phyloP scores from a whole-genome alignment of 495 filamentous ascomycete genomes.

The Penicillium pancosmium region DNA sequence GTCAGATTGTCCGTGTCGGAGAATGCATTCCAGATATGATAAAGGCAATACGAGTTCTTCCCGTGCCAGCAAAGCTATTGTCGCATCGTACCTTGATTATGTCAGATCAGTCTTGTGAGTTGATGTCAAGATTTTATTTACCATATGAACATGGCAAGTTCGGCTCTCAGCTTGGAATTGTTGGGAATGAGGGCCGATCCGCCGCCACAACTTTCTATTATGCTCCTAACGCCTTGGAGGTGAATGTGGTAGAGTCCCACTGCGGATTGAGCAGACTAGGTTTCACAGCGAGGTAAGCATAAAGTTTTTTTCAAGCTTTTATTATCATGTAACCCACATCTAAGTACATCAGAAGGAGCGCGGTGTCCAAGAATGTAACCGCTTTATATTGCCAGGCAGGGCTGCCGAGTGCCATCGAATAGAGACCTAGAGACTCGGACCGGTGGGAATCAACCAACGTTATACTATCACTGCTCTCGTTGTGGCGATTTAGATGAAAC shows the following conservation, averaged over 20 bases:
- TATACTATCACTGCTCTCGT: background rate
- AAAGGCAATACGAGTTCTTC: conserved; percentile 21
- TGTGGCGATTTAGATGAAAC: background rate
- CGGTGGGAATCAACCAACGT: background rate
- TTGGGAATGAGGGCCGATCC: conserved; percentile 4
- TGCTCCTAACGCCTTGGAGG: background rate
- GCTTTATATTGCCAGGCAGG: background rate
- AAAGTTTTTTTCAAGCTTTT: background rate
- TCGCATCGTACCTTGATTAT: conserved; percentile 16
- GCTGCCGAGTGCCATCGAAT: background rate
- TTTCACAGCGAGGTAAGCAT: background rate
- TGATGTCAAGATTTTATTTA: conserved; percentile 1
- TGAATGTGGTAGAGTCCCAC: background rate
- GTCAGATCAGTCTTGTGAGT: background rate
- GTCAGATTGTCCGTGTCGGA: conserved; percentile 7
- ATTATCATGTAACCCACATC: background rate
- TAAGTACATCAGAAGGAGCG: background rate
- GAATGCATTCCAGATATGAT: conserved; percentile 18
- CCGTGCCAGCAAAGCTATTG: conserved; percentile 22
- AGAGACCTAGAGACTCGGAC: background rate
- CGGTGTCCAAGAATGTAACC: background rate
- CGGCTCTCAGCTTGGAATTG: conserved; percentile 3
- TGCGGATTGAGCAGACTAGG: background rate
- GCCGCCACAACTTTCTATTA: conserved; percentile 7
- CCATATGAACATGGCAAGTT: conserved; percentile 17